Evolutionary conservation across 768 basidiomycete genomes (phyloP).

Genomic region (Erythrobasidium yunnanense): DNA sequence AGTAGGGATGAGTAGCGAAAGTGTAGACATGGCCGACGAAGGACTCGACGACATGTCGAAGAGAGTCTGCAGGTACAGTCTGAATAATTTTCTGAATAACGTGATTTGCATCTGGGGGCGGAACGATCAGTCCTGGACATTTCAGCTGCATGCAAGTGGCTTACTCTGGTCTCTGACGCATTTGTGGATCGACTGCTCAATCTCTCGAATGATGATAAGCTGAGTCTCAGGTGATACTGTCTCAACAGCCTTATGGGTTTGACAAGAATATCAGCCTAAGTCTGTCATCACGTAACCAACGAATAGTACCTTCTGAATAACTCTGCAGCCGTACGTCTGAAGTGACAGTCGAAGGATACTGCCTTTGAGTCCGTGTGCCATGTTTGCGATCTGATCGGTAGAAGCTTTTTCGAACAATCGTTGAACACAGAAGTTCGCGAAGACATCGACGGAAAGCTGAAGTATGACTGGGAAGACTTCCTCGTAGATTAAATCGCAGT

Average conservation of each 20-base stretch:
- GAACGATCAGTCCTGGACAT: not conserved
- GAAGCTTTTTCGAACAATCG: conserved; percentile 83
- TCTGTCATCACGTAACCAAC: not conserved
- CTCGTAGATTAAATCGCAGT: conserved; percentile 52
- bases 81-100: conserved; percentile 83
- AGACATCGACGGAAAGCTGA: conserved; percentile 77
- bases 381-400: conserved; percentile 49
- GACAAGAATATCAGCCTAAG: not conserved
- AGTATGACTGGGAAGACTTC: conserved; percentile 75
- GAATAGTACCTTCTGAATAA: conserved; percentile 68
- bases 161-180: conserved; percentile 63
- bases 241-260: conserved; percentile 61
- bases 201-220: conserved; percentile 59
- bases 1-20: conserved; percentile 77
- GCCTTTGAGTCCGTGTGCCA: conserved; percentile 65
- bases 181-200: conserved; percentile 66
- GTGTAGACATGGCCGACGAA: conserved; percentile 71
- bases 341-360: conserved; percentile 64
- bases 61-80: conserved; percentile 61
- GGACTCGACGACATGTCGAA: conserved; percentile 56
- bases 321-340: conserved; percentile 93
- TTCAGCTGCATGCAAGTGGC: not conserved
- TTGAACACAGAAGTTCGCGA: conserved; percentile 89
- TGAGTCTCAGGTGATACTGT: conserved; percentile 69
- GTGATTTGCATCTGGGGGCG: conserved; percentile 41